These are phyloP conservation scores for Gossypium stocksii DNA, from an alignment of 345 rosid species.

Conservation along the genomic window DNA sequence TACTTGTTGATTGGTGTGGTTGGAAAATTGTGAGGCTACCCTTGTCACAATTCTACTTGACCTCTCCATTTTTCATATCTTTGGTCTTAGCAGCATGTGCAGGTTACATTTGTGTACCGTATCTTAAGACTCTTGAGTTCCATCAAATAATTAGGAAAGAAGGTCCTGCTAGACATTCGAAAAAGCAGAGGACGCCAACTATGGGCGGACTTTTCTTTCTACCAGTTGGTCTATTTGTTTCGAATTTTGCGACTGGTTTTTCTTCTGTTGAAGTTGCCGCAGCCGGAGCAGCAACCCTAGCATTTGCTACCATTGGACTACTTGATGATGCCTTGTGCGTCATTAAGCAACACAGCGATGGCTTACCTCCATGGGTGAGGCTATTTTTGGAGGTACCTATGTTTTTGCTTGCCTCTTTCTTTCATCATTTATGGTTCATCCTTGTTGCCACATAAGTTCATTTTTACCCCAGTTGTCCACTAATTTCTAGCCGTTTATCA, in stretches of 20 bases:
- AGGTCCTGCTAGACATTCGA: conserved; percentile 38
- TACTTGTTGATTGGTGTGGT: conserved; percentile 73
- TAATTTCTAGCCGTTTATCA: conserved; percentile 15
- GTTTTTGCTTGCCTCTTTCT: background rate
- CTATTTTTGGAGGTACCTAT: conserved; percentile 55
- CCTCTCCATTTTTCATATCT: conserved; percentile 60
- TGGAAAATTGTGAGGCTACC: conserved; percentile 94
- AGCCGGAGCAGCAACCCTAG: conserved; percentile 59
- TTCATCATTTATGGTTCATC: conserved; percentile 1
- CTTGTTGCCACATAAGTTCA: background rate
- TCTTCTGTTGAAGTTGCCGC: conserved; percentile 69
- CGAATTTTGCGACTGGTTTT: conserved; percentile 44
- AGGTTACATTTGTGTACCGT: conserved; percentile 75
- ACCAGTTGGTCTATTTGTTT: conserved; percentile 71
- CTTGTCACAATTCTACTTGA: conserved; percentile 62
- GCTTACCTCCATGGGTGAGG: conserved; percentile 49
- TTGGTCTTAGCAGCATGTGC: conserved; percentile 46
- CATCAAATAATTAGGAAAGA: conserved; percentile 39
- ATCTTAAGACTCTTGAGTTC: conserved; percentile 52
- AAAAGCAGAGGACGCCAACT: conserved; percentile 59
- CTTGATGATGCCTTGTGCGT: conserved; percentile 52
- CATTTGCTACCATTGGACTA: conserved; percentile 65
- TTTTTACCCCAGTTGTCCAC: background rate
- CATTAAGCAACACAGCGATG: conserved; percentile 29
- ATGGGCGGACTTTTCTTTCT: conserved; percentile 86